Evolutionary conservation across 192 early-diverging fungal species (phyloP), one percentile per base, ranked within the genome.

Genomic region (Coemansia sp.): DNA sequence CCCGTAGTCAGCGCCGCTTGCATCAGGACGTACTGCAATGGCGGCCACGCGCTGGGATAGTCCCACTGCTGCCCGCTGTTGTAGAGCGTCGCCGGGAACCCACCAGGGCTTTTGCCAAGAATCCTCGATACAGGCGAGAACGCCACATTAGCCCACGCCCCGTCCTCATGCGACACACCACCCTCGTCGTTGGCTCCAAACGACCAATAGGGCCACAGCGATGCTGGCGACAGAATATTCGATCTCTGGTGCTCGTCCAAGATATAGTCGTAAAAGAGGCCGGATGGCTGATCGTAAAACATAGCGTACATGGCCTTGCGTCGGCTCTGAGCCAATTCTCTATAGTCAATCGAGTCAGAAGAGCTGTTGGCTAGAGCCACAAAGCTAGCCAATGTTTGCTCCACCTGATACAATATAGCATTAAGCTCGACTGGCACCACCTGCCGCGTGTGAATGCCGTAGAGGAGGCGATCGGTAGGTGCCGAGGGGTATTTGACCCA

Each of bases 51-150:
- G 65, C 86, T 87, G 12, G 90, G 90, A 45, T 68, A 85, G 72
- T 90, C 90, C 90, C 90, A 92, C 68, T 92, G 90, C 76, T 88
- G 76, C 0, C 86, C 84, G 38, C 85, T 87, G 45, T 79, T 70
- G 39, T 69, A 60, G 6, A 79, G 58, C 37, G 90, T 89, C 2
- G 88, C 78, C 2, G 89, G 82, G 18, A 90, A 66, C 1, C 86
- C 87, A n/a, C 89, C 90, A 2, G 83, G 83, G 58, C 76, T 87
- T 39, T 73, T 60, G 10, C 42, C 14, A 12, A 87, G 67, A 3
- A 83, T 31, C 1, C 42, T 36, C 5, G 42, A 50, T 0, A 88
- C 61, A 3, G 60, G 36, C 34, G 67, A 60, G 60, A 87, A 90
- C n/a, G 84, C 78, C 33, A 59, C 63, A 2, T 53, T 21, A 16